phyloP scores from a whole-genome alignment of 768 basidiomycete genomes.

The Lactarius pseudohatsudake region DNA sequence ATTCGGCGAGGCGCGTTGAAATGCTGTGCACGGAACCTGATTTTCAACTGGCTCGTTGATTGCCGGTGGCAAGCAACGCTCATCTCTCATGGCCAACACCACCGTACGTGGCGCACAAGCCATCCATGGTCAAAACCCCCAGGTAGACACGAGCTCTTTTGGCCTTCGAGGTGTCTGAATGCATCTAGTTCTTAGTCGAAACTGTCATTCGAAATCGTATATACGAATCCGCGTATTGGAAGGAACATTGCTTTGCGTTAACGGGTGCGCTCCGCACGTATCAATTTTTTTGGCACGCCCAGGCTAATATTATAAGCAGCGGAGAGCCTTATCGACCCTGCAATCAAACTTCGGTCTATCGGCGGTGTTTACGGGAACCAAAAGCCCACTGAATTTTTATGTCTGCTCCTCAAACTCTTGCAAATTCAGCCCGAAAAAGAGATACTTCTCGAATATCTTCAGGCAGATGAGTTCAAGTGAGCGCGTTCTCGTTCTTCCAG shows the following conservation, averaged over 20 bases:
- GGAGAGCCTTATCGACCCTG: constrained; percentile 91
- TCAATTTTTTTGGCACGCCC: not conserved
- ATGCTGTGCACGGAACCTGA: too few species aligned
- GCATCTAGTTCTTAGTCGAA: constrained; percentile 81
- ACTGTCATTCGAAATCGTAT: constrained; percentile 95
- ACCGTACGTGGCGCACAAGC: constrained; percentile 83
- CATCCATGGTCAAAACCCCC: constrained; percentile 97
- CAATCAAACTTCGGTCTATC: constrained; percentile 75
- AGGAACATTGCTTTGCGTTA: constrained; percentile 97
- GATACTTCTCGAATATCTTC: constrained; percentile 91
- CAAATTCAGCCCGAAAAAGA: constrained; percentile 99
- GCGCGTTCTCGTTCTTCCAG: constrained; percentile 33
- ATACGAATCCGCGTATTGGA: constrained; percentile 95
- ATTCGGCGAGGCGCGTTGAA: constrained; percentile 9
- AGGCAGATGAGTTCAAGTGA: constrained; percentile 98
- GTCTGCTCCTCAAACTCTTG: constrained; percentile 87
- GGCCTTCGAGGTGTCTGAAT: constrained; percentile 31
- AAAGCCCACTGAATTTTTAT: constrained; percentile 91
- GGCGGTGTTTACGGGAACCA: constrained; percentile 97
- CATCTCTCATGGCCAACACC: constrained; percentile 77
- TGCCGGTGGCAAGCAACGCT: not conserved
- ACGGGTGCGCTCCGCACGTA: constrained; percentile 57
- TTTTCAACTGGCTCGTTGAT: too few species aligned
- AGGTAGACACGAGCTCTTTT: constrained; percentile 50
- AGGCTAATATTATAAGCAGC: constrained; percentile 46